These are phyloP conservation scores for Nicotiana benthamiana DNA, from an alignment of 257 asterid genomes.

Conservation along the genomic window DNA sequence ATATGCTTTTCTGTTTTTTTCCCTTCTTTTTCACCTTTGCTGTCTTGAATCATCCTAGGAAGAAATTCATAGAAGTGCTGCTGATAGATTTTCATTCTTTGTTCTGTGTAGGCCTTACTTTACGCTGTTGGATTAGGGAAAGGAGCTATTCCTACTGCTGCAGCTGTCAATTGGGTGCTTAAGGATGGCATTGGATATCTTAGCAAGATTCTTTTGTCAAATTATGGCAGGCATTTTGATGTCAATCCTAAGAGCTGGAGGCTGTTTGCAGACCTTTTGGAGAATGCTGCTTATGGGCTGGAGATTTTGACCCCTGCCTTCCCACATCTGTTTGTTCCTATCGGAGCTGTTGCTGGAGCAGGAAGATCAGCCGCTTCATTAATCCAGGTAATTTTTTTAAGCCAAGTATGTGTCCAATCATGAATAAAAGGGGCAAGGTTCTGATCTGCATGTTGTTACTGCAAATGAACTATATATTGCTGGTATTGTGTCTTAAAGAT, in stretches of 20 bases:
- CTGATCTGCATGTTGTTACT: background rate
- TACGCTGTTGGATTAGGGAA: conserved; percentile 96
- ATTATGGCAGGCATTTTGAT: conserved; percentile 91
- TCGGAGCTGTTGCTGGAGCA: conserved; percentile 96
- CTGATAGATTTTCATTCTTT: background rate
- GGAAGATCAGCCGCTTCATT: conserved; percentile 93
- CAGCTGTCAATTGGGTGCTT: conserved; percentile 95
- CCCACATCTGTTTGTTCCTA: conserved; percentile 90
- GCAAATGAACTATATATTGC: background rate
- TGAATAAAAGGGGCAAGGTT: background rate
- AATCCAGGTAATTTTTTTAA: conserved; percentile 57
- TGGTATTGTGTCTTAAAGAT: background rate
- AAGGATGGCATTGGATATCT: conserved; percentile 97
- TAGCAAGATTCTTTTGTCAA: conserved; percentile 83
- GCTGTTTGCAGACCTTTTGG: conserved; percentile 83
- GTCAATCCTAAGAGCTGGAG: conserved; percentile 99
- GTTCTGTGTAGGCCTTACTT: conserved; percentile 58
- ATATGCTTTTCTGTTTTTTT: background rate
- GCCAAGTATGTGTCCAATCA: background rate
- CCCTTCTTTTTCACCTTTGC: background rate
- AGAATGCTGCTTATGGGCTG: conserved; percentile 93
- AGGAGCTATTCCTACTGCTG: conserved; percentile 98
- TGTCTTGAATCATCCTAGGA: background rate
- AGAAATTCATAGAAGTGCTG: background rate
- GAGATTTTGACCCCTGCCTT: conserved; percentile 94